Evolutionary conservation across 495 filamentous ascomycete species (phyloP), one percentile per base, ranked within the genome.

Genomic region (Talaromyces stipitatus): DNA sequence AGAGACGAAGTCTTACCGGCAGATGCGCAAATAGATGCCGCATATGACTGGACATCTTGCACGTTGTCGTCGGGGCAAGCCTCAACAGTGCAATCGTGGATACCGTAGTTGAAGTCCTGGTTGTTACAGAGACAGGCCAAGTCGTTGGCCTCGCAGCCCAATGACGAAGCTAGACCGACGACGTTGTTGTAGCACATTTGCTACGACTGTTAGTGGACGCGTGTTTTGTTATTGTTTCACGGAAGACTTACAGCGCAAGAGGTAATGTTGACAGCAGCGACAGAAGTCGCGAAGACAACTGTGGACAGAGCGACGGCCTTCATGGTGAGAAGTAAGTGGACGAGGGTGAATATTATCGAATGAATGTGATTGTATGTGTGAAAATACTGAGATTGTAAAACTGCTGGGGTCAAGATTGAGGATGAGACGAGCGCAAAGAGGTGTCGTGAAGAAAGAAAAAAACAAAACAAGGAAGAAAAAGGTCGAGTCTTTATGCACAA

Each of bases 71-170:
- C 64, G 12, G 71, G 68, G 76, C 90, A 95, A 51, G 81, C 77
- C 71, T 86, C 68, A 56, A 73, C 68, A 52, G 88, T 81, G 79
- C 90, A 95, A 73, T 95, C 90, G 48, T 82, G 85, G 58, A 95
- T 76, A 65, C 90, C 90, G 64, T 83, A 87, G 58, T 69, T 67
- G 70, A 91, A 95, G 78, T 90, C 64, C 33, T 63, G 50, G 58
- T 81, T 80, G 38, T 72, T 76, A 82, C 90, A 95, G 47, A 92
- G 81, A 77, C 90, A 95, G 33, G 64, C 63, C 32, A 79, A 54
- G 68, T 91, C 81, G 54, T 72, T 71, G 12, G 62, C 29, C 1
- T 58, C 26, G 72, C 90, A 95, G 51, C 82, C 81, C 57, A 91
- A 77, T 7, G 72, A 62, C 10, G 61, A 58, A 54, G 85, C 83